Evolutionary conservation across 1,284 basidiomycete species (phyloP).

Genomic region (Malassezia cuniculi): DNA sequence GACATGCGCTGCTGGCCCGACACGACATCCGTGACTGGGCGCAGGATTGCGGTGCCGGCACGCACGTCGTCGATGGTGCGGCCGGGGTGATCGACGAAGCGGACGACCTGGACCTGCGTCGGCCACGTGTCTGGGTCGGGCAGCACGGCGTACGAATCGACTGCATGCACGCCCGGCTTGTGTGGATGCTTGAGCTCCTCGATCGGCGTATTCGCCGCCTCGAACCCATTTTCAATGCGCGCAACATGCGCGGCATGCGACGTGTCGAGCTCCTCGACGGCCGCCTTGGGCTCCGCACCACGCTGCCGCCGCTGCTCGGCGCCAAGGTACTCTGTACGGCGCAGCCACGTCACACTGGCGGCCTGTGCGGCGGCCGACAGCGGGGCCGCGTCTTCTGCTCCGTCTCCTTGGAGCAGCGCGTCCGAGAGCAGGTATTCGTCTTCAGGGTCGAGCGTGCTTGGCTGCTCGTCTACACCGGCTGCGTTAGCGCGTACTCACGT

Average conservation of each 20-base stretch:
- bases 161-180: conserved; percentile 33
- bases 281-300: conserved; percentile 17
- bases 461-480: conserved; percentile 14
- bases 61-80: conserved; percentile 27
- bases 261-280: conserved; percentile 23
- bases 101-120: conserved; percentile 37
- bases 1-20: conserved; percentile 34
- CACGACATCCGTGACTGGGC: conserved; percentile 25
- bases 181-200: conserved; percentile 27
- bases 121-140: conserved; percentile 44
- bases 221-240: conserved; percentile 36
- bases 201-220: conserved; percentile 26
- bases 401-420: not conserved
- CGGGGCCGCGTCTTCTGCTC: not conserved
- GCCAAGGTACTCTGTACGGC: conserved; percentile 40
- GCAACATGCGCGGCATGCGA: conserved; percentile 31
- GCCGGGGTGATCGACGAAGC: conserved; percentile 37
- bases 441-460: conserved; percentile 25
- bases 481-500: conserved; percentile 13
- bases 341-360: conserved; percentile 39
- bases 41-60: conserved; percentile 28
- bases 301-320: conserved; percentile 31
- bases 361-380: conserved; percentile 12
- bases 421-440: conserved; percentile 38
- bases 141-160: conserved; percentile 34